A percentile compares a stretch with the other conserved stretches of the same genome.
Evolutionary conservation across 345 rosid genomes (phyloP).

Genomic region (Boechera retrofracta): DNA sequence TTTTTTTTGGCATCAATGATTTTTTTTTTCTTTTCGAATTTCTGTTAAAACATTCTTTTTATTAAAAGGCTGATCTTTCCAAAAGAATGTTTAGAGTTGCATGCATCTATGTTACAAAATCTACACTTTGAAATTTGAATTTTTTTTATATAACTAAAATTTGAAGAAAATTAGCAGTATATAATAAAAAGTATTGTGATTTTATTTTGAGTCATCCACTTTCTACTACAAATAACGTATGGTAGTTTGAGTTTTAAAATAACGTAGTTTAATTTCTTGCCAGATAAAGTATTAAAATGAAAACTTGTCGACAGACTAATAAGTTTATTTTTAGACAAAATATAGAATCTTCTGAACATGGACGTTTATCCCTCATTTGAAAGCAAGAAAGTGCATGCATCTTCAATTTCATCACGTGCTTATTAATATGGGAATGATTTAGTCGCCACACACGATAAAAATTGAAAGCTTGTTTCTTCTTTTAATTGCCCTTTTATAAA

Average conservation of each 20-base stretch:
- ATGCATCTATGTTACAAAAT: conserved; percentile 2
- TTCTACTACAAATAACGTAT: not conserved
- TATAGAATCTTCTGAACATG: conserved; percentile 1
- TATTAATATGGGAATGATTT: conserved; percentile 36
- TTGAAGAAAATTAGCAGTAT: not conserved
- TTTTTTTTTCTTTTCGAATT: not conserved
- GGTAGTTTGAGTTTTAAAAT: not conserved
- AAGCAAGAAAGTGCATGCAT: conserved; percentile 47
- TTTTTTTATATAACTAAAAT: not conserved
- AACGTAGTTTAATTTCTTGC: not conserved
- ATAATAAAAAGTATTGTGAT: not conserved
- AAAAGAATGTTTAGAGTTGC: too few species aligned
- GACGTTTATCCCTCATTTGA: conserved; percentile 15
- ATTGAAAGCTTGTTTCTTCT: conserved; percentile 32
- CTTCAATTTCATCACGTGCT: conserved; percentile 43
- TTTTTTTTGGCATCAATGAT: not conserved
- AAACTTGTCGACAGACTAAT: not conserved
- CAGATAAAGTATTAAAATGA: not conserved
- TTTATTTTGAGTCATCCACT: not conserved
- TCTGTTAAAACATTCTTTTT: not conserved
- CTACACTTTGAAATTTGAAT: not conserved
- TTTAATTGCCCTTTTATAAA: not conserved
- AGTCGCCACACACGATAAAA: conserved; percentile 44
- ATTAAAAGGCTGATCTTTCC: not conserved
- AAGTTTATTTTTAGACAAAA: not conserved